Base-by-base conservation (phyloP, 2,329 filamentous ascomycete genomes). In the Fusarium sp. region DNA sequence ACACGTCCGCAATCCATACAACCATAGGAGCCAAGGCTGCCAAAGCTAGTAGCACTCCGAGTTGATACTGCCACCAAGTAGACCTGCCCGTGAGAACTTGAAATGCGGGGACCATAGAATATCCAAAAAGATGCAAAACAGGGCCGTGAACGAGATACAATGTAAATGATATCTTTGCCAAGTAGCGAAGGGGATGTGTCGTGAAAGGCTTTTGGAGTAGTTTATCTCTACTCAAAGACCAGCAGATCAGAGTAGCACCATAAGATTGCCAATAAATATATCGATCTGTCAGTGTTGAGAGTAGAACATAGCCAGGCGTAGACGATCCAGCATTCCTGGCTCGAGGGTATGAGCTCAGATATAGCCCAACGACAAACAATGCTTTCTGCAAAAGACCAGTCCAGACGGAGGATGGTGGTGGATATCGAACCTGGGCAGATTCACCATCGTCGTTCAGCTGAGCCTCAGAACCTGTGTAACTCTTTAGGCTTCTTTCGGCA, bases 391-490 rank as follows among this genome's bases (percentile, higher is more conserved):
- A 0, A 4, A 49, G 4, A 4, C 3, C 4, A 5, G 11, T 2
- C n/a, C n/a, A 14, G 2, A 2, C 3, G 5, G n/a, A 14, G 3
- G 7, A 3, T 3, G 2, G 30, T 7, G 18, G 5, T 14, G 15
- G 15, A 18, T 7, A 2, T 3, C 8, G 5, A 10, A 1, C 17
- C 3, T 4, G 17, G 1, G 20, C 46, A 49, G 30, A 33, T 13
- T 35, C 46, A 3, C 46, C 30, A 1, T 27, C n/a, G 0, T 35
- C 46, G 2, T 1, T 14, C 2, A 15, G 11, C 5, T 14, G 15
- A 18, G 15, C 7, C 2, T 9, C 30, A 2, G 2, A 4, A 10
- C 9, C 6, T 33, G 13, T 4, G 0, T 14, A 3, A 4, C 3
- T 35, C 4, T 33, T 0, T 3, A 49, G 46, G 5, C 30, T 49